phyloP scores from a whole-genome alignment of 345 rosid genomes.

The Populus deltoides region DNA sequence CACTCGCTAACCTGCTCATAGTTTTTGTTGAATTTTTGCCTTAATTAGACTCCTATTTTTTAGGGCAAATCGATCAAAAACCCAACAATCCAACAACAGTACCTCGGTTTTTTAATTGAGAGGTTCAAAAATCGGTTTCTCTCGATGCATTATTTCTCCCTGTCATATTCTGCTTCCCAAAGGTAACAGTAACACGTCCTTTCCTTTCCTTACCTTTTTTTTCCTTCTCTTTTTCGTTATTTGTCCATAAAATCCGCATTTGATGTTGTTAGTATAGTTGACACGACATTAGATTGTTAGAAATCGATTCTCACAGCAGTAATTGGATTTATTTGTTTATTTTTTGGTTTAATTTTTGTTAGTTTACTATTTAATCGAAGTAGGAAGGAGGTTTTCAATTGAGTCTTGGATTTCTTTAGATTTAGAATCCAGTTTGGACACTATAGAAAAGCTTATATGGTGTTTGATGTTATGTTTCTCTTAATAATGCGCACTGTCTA shows the following conservation, averaged over 20 bases:
- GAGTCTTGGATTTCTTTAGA: neutral
- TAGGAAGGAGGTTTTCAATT: neutral
- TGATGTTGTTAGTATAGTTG: neutral
- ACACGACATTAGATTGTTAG: neutral
- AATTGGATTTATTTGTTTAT: neutral
- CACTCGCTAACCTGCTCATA: neutral
- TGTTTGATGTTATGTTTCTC: neutral
- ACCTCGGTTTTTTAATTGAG: neutral
- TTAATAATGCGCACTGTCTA: neutral
- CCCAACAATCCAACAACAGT: neutral
- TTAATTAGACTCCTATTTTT: neutral
- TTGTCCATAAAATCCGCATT: neutral
- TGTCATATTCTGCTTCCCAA: neutral
- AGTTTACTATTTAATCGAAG: neutral
- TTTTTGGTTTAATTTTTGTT: neutral
- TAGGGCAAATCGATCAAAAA: slow-evolving; percentile 17
- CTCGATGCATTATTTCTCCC: neutral
- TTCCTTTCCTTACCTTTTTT: neutral
- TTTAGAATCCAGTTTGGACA: neutral
- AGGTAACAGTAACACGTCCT: neutral
- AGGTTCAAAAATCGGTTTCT: slow-evolving; percentile 2
- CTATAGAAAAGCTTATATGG: neutral
- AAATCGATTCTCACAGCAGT: neutral
- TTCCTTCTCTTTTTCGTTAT: neutral
- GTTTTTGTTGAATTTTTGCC: slow-evolving; percentile 2